Conservation (phyloP, 2,329 filamentous ascomycete genomes). For the Hymenoscyphus fraxineus region DNA sequence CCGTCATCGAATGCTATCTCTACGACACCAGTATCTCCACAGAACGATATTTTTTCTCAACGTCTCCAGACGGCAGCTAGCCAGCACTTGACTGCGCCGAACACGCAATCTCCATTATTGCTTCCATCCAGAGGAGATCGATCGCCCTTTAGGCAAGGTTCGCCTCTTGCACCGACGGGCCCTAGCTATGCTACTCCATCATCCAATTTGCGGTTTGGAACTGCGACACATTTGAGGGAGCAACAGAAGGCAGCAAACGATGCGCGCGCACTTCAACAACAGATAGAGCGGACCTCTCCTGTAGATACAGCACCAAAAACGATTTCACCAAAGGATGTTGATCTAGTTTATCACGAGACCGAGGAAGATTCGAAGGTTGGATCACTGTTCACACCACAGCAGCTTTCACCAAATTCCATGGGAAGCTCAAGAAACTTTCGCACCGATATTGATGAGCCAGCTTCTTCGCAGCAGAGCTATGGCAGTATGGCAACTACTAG, state of each 20-base stretch:
- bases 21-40: conserved; percentile 45
- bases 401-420: conserved; percentile 40
- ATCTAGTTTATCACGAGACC: conserved; percentile 77
- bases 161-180: conserved; percentile 50
- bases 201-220: conserved; percentile 44
- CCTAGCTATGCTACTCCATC: conserved; percentile 37
- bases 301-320: conserved; percentile 64
- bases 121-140: conserved; percentile 59
- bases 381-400: conserved; percentile 65
- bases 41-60: conserved; percentile 65
- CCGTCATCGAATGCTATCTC: conserved; percentile 45
- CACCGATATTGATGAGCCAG: conserved; percentile 35
- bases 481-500: conserved; percentile 40
- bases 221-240: conserved; percentile 58
- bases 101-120: conserved; percentile 45
- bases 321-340: conserved; percentile 89
- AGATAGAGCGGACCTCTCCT: conserved; percentile 38
- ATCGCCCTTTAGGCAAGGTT: conserved; percentile 77
- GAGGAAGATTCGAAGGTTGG: conserved; percentile 64
- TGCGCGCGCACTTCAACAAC: conserved; percentile 40
- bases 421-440: conserved; percentile 27
- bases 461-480: conserved; percentile 40
- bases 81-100: conserved; percentile 60
- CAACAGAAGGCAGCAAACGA: conserved; percentile 59
- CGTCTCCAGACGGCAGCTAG: conserved; percentile 75